These are phyloP conservation scores for Solanum peruvianum DNA, from an alignment of 257 asterid genomes.

Conservation along the genomic window DNA sequence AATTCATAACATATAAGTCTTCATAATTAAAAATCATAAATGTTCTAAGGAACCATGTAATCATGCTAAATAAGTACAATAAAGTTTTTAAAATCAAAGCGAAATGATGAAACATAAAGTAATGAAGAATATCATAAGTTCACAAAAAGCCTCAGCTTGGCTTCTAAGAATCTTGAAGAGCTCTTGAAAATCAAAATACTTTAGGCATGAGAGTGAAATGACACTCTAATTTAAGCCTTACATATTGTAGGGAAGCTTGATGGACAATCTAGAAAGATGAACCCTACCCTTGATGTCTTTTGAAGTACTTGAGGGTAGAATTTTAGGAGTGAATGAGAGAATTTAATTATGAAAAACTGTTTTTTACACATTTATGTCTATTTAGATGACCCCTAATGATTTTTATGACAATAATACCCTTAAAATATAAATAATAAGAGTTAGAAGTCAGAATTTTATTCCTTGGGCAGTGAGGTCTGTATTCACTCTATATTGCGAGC, in stretches of 20 bases:
- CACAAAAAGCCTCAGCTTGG: not conserved
- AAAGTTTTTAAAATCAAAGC: not conserved
- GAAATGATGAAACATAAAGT: not conserved
- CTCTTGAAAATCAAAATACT: too few relatives aligned
- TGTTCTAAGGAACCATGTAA: not conserved
- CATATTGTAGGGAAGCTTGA: not conserved
- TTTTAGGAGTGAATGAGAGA: not conserved
- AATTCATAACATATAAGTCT: not conserved
- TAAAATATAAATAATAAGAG: not conserved
- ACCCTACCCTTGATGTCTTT: not conserved
- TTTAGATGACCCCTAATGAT: not conserved
- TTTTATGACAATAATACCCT: not conserved
- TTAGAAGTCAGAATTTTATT: not conserved
- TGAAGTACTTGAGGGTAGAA: not conserved
- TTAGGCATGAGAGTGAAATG: not conserved
- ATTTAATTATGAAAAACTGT: not conserved
- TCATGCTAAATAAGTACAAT: not conserved
- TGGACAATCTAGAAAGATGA: not conserved
- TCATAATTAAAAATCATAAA: too few relatives aligned
- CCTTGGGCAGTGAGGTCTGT: not conserved
- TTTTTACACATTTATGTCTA: not conserved
- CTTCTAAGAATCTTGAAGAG: not conserved
- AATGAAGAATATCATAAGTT: not conserved
- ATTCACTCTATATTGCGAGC: not conserved
- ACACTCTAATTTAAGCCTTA: not conserved